Conservation (phyloP, 1,284 basidiomycete species). For the Cystobasidium pallidum region DNA sequence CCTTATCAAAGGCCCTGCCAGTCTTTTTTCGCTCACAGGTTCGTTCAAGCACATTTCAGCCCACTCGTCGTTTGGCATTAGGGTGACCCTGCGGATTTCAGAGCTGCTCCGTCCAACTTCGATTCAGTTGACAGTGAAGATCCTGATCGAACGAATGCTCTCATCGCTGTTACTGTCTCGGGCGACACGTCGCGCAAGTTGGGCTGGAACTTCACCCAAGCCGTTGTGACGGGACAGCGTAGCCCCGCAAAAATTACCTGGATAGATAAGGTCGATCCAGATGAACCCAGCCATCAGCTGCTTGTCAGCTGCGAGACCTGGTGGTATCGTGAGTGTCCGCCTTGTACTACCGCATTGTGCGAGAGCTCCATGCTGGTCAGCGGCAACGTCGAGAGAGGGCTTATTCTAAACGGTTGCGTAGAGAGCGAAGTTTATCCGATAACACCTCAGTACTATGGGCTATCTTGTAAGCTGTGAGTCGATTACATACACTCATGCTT, state of each 20-base stretch:
- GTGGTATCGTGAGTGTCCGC: constrained; percentile 25
- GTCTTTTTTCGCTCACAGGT: not conserved
- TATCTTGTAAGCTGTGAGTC: constrained; percentile 4
- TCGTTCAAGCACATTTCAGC: not conserved
- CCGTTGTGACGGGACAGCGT: not conserved
- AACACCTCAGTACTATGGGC: not conserved
- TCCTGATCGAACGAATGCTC: not conserved
- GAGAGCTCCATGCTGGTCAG: no score
- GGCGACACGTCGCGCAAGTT: constrained; percentile 7
- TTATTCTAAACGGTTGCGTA: not conserved
- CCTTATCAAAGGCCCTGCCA: not conserved
- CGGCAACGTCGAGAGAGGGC: no score
- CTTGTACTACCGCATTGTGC: not conserved
- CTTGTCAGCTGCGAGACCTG: constrained; percentile 20
- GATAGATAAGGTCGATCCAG: constrained; percentile 15
- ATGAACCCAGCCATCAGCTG: not conserved
- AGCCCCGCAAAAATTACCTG: not conserved
- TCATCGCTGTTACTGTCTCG: constrained; percentile 1
- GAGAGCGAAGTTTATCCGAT: not conserved
- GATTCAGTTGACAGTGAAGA: not conserved
- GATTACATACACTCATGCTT: not conserved
- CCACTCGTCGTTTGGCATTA: no score
- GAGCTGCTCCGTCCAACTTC: not conserved
- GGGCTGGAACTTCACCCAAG: constrained; percentile 12
- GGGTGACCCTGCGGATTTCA: not conserved